A percentile compares a stretch with the other conserved stretches of the same genome.
These are phyloP conservation scores for Daldinia decipiens DNA, from an alignment of 495 filamentous ascomycete species.

Conservation along the genomic window DNA sequence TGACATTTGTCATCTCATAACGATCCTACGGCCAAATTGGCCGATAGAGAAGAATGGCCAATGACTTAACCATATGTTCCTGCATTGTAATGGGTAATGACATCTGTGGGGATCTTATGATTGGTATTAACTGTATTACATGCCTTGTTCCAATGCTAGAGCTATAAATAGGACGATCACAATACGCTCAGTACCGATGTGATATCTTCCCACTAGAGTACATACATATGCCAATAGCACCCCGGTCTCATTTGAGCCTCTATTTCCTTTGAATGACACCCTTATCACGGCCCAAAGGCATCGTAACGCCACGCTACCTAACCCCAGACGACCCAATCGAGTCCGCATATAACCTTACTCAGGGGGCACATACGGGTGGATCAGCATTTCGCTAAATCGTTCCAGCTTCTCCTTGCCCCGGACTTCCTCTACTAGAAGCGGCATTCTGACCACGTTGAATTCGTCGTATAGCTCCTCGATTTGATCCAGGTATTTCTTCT, in stretches of 20 bases:
- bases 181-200: background rate
- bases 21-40: background rate
- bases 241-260: background rate
- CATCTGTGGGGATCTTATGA: background rate
- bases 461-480: slow-evolving; percentile 99
- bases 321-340: slow-evolving; percentile 31
- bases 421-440: slow-evolving; percentile 92
- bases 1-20: background rate
- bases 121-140: slow-evolving; percentile 3
- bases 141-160: background rate
- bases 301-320: slow-evolving; percentile 37
- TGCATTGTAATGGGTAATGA: background rate
- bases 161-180: background rate
- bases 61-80: background rate
- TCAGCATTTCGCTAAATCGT: slow-evolving; percentile 92
- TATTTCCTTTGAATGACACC: slow-evolving; percentile 6
- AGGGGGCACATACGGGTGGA: slow-evolving; percentile 84
- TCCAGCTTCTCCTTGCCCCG: slow-evolving; percentile 93
- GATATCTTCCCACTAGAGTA: background rate
- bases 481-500: slow-evolving; percentile 99
- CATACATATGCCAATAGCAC: background rate
- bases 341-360: slow-evolving; percentile 51
- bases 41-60: background rate
- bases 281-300: slow-evolving; percentile 9
- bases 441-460: slow-evolving; percentile 99